Evolutionary conservation across 129 eudicot species (phyloP).

Genomic region (Chrysanthemum makinoi): DNA sequence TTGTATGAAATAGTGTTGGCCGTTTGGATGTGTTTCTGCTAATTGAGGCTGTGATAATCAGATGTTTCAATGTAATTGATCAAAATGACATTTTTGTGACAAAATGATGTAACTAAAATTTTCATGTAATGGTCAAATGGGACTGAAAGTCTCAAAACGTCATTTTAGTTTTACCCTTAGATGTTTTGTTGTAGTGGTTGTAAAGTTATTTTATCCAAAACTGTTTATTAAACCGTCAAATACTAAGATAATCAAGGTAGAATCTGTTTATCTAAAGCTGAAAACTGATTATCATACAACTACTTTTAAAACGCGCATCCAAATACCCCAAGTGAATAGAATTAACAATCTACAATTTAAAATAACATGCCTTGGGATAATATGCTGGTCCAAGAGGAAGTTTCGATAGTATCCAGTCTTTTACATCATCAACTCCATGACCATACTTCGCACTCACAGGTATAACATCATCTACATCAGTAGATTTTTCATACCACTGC

Average conservation of each 20-base stretch:
- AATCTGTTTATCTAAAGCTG: not conserved
- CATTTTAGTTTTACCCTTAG: too few relatives aligned
- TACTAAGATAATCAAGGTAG: not conserved
- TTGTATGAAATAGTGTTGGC: not conserved
- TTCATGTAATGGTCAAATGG: not conserved
- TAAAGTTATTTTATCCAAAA: not conserved
- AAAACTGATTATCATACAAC: not conserved
- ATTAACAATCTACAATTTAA: not conserved
- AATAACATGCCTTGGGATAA: slow-evolving; percentile 74
- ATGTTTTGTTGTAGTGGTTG: not conserved
- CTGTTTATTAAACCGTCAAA: not conserved
- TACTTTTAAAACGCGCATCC: not conserved
- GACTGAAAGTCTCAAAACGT: not conserved
- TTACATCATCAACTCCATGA: slow-evolving; percentile 95
- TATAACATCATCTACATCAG: slow-evolving; percentile 93
- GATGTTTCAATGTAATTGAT: not conserved
- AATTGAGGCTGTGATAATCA: not conserved
- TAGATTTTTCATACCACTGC: slow-evolving; percentile 93
- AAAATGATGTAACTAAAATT: too few relatives aligned
- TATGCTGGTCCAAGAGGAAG: slow-evolving; percentile 91
- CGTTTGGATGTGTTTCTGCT: not conserved
- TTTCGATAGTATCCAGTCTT: slow-evolving; percentile 94
- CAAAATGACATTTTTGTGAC: not conserved
- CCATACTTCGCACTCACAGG: slow-evolving; percentile 99
- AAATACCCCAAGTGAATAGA: not conserved